A percentile compares a stretch with the other conserved stretches of the same genome.
These are phyloP conservation scores for Helichrysum umbraculigerum DNA, from an alignment of 129 eudicot species.

Conservation along the genomic window DNA sequence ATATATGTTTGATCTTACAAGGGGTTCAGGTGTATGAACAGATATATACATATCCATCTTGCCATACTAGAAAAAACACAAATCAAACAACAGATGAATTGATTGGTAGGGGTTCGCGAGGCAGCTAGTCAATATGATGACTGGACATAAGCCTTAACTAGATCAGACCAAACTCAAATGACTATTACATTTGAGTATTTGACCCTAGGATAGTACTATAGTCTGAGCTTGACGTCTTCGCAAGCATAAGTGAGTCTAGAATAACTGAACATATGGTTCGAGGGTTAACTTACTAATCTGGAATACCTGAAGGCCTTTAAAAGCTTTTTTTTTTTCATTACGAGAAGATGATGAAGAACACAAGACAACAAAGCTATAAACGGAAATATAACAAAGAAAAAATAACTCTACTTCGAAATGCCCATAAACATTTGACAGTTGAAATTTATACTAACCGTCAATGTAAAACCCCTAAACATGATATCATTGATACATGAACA, in stretches of 20 bases:
- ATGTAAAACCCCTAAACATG: constrained; percentile 9
- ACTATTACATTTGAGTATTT: background rate
- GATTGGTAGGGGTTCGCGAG: background rate
- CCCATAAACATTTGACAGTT: constrained; percentile 16
- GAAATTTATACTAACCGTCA: constrained; percentile 27
- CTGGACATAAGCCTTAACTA: background rate
- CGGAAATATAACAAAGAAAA: constrained; percentile 1
- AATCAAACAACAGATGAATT: background rate
- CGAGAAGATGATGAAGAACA: constrained; percentile 20
- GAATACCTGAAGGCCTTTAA: constrained; percentile 7
- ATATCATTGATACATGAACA: constrained; percentile 23
- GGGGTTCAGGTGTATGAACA: background rate
- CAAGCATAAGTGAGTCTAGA: background rate
- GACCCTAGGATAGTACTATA: background rate
- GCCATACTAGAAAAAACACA: background rate
- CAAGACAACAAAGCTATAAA: constrained; percentile 20
- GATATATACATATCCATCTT: background rate
- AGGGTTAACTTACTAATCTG: background rate
- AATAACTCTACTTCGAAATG: background rate
- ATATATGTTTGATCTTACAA: background rate
- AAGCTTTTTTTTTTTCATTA: constrained; percentile 11
- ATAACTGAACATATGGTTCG: background rate
- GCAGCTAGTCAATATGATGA: background rate
- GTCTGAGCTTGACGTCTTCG: background rate
- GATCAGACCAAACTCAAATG: background rate